Conservation (phyloP, 2,329 filamentous ascomycete genomes). For the Verticillium isaacii region DNA sequence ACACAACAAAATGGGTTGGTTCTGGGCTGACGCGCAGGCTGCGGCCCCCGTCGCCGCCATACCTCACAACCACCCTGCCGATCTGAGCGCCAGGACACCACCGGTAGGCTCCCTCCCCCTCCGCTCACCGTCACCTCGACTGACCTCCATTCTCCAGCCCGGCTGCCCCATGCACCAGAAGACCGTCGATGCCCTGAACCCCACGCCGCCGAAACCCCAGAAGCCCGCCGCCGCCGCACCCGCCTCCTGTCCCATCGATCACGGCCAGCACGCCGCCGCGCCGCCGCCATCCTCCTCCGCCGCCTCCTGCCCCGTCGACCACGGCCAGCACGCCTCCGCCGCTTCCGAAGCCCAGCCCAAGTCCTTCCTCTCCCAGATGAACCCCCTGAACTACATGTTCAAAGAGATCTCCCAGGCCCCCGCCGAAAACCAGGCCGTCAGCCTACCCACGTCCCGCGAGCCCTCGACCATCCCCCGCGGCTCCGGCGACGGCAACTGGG, state of each 20-base stretch:
- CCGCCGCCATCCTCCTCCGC: slow-evolving; percentile 34
- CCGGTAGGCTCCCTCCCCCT: slow-evolving; percentile 28
- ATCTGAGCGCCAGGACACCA: slow-evolving; percentile 21
- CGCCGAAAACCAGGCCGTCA: slow-evolving; percentile 65
- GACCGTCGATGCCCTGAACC: slow-evolving; percentile 41
- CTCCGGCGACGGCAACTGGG: slow-evolving; percentile 77
- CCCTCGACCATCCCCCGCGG: slow-evolving; percentile 87
- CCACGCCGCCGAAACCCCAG: slow-evolving; percentile 14
- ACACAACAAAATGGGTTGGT: slow-evolving; percentile 50
- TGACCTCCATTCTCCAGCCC: slow-evolving; percentile 29
- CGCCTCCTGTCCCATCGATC: slow-evolving; percentile 25
- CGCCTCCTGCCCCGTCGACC: slow-evolving; percentile 42
- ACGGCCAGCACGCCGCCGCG: slow-evolving; percentile 16
- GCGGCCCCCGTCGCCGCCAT: slow-evolving; percentile 12
- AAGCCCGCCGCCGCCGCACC: slow-evolving; percentile 16
- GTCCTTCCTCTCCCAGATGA: slow-evolving; percentile 51
- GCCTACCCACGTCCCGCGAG: slow-evolving; percentile 77
- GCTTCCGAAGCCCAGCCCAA: slow-evolving; percentile 25
- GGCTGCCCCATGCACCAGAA: slow-evolving; percentile 56
- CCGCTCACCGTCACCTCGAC: neutral
- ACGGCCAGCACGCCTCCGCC: slow-evolving; percentile 25
- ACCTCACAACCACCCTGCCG: slow-evolving; percentile 17
- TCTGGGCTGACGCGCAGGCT: slow-evolving; percentile 51
- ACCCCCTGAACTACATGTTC: slow-evolving; percentile 93
- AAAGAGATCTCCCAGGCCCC: slow-evolving; percentile 75